Evolutionary conservation across 495 filamentous ascomycete species (phyloP), one percentile per base, ranked within the genome.

Genomic region (Penicillium bialowiezense): DNA sequence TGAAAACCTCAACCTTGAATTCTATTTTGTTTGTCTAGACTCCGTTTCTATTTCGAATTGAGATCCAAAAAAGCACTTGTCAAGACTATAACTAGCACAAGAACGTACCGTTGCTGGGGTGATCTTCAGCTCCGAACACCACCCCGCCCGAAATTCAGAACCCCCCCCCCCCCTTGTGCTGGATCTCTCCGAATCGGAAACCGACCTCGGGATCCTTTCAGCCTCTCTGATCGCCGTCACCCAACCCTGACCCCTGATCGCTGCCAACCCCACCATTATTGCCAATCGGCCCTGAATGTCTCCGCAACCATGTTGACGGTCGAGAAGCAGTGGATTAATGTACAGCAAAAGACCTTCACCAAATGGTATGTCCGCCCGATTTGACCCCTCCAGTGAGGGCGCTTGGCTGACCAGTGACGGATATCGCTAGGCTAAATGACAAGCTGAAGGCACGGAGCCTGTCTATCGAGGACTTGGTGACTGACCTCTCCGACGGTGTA

Each of bases 281-380:
- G 58, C 56, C 57, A 55, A 45, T 57, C 49, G 68, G 58, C 65
- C 62, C 80, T 70, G 66, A 45, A 72, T 72, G 68, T 63, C 50
- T 55, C 50, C 57, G 45, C 42, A 58, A 75, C 55, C 37, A 84
- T 85, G 81, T 75, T 80, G 67, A 69, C 78, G 67, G 75, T 83
- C 58, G 83, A 96, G 75, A 88, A 92, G 77, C 85, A 85, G 72
- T 97, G 92, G 92, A 85, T 97, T 62, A 89, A 84, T 60, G 91
- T 96, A 62, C 92, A 97, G 74, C 87, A 97, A 68, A 98, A 97
- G 81, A 98, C 93, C n/a, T 97, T 97, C 68, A 95, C 91, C 15
- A 97, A 97, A 85, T 97, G 93, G 89, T 90, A 61, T 44, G 78
- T 63, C 36, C 39, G 23, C 20, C 5, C n/a, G 23, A 8, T 1